Base-by-base conservation (phyloP, 768 basidiomycete genomes). In the Russula compacta region DNA sequence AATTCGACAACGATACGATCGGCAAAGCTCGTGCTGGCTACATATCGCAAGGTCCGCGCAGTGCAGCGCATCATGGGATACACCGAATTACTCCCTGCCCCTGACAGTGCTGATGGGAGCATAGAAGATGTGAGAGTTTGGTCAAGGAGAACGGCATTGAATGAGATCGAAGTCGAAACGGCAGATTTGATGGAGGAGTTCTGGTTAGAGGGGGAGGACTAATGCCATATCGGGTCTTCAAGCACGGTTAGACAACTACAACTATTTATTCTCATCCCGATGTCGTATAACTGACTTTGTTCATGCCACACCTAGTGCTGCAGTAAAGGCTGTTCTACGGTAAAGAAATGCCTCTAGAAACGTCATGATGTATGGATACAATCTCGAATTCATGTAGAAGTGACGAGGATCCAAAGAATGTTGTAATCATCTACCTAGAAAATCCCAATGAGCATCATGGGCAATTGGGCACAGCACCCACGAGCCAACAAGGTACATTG, bases 31-130 rank as follows among this genome's bases (percentile, higher is more conserved):
- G 73, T 82, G n/a, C 75, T 74, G 39, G 77, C 74, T 39, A 87
- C 86, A 14, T 86, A 85, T 67, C 75, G 75, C 38, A 75, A 85
- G 33, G 80, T 89, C 29, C 76, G 87, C 19, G 69, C 79, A 2
- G 83, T 86, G 24, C 87, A 88, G 71, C 74, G 73, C 12, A 78
- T 75, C 55, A 78, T 87, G 77, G 86, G 87, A 2, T 89, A 87
- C 69, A 75, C 79, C 15, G 69, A 74, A 4, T 70, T 87, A 33
- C 72, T 88, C 8, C 83, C 84, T 11, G 63, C 81, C 48, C 77
- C 77, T 9, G 69, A 68, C 24, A 69, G 68, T 33, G 69, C 68
- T 40, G 68, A 69, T 6, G 73, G 70, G 6, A 65, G 61, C 12
- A 73, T 33, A 15, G 51, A 48, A 6, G 59, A 58, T 15, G 49